Conservation (phyloP, 225 moss, liverwort and hornwort genomes). For the Straminergon stramineum region DNA sequence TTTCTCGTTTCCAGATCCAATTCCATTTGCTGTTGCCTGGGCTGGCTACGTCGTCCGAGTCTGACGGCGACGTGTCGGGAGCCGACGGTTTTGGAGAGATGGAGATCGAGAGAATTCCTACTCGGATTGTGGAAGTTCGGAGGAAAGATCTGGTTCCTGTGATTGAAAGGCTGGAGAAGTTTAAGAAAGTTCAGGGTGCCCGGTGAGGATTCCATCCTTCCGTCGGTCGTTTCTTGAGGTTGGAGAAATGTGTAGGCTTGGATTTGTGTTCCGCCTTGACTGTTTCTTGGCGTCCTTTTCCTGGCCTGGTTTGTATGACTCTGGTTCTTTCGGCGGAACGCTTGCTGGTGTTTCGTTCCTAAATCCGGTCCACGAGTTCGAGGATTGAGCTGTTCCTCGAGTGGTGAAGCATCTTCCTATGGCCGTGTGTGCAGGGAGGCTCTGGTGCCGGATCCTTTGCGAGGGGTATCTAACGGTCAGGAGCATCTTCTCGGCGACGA, state of each 20-base stretch:
- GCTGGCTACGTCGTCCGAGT: constrained; percentile 23
- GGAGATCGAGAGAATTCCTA: constrained; percentile 80
- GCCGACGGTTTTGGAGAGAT: constrained; percentile 50
- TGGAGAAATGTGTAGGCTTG: background rate
- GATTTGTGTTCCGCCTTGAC: background rate
- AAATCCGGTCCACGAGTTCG: background rate
- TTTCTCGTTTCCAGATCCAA: constrained; percentile 46
- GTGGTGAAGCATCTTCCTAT: background rate
- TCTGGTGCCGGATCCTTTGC: constrained; percentile 40
- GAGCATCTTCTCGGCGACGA: constrained; percentile 66
- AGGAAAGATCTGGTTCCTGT: constrained; percentile 93
- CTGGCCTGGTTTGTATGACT: background rate
- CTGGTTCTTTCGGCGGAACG: background rate
- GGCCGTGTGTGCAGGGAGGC: constrained; percentile 46
- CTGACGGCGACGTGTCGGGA: constrained; percentile 14
- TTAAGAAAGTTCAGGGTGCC: constrained; percentile 65
- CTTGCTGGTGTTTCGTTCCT: background rate
- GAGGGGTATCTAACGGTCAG: constrained; percentile 42
- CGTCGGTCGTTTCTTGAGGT: rapidly evolving
- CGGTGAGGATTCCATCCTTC: constrained; percentile 31
- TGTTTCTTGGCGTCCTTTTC: background rate
- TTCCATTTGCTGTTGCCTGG: constrained; percentile 72
- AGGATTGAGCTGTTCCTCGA: background rate
- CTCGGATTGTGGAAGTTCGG: constrained; percentile 82
- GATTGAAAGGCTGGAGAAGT: constrained; percentile 79